phyloP scores from a whole-genome alignment of 495 filamentous ascomycete genomes.

The Aspergillus sclerotioniger region DNA sequence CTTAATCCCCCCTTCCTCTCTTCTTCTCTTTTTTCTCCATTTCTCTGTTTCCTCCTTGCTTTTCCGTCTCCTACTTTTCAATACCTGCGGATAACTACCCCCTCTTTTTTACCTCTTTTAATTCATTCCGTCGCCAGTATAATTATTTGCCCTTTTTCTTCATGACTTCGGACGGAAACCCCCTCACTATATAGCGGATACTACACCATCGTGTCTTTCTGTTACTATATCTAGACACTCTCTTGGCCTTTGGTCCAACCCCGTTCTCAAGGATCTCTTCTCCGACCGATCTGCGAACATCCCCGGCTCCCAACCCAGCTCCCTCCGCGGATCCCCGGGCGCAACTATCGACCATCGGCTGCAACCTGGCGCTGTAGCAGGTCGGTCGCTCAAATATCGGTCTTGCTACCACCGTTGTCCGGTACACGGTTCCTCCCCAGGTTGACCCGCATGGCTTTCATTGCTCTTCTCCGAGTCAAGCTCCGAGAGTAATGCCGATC shows the following conservation, averaged over 20 bases:
- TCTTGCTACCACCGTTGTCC: conserved; percentile 29
- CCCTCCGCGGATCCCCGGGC: conserved; percentile 4
- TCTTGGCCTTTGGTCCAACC: conserved; percentile 8
- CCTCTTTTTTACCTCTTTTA: conserved; percentile 14
- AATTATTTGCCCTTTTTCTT: conserved; percentile 2
- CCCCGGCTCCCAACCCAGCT: conserved; percentile 4
- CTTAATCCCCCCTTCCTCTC: conserved; percentile 12
- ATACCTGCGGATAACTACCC: conserved; percentile 21
- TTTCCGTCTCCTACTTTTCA: conserved; percentile 10
- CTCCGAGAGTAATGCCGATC: conserved; percentile 39
- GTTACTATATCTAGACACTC: conserved; percentile 19
- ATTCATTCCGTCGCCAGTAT: conserved; percentile 6
- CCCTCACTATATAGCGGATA: conserved; percentile 13
- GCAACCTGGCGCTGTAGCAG: conserved; percentile 41
- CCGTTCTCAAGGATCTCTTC: conserved; percentile 10
- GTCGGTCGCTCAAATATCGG: conserved; percentile 25
- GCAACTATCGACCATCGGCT: conserved; percentile 12
- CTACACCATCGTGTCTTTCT: conserved; percentile 1
- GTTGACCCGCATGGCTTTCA: conserved; percentile 18
- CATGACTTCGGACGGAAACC: background rate
- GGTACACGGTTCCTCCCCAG: conserved; percentile 30
- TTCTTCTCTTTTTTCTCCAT: conserved; percentile 18
- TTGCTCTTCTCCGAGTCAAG: conserved; percentile 17
- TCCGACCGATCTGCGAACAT: conserved; percentile 14
- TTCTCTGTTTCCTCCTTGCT: conserved; percentile 15